phyloP scores from a whole-genome alignment of 306 rosid species.

The Vigna unguiculata region DNA sequence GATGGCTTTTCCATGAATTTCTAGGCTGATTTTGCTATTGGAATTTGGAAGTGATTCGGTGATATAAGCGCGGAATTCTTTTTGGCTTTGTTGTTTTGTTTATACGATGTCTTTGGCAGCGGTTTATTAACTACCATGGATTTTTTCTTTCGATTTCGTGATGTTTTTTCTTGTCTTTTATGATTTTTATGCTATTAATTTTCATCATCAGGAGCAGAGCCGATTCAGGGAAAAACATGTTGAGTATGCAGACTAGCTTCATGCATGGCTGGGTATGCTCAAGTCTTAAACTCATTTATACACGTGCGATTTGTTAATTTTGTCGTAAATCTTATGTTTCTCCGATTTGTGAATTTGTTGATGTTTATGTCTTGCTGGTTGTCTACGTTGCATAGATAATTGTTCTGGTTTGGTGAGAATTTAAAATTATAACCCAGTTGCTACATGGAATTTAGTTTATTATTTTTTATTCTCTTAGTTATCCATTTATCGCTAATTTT shows the following conservation, averaged over 20 bases:
- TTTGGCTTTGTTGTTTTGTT: no score
- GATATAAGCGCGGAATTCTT: no score
- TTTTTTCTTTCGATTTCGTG: neutral
- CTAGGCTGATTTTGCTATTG: neutral
- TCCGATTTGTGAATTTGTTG: neutral
- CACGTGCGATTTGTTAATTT: neutral
- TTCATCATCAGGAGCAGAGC: constrained; percentile 46
- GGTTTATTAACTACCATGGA: no score
- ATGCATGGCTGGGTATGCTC: constrained; percentile 46
- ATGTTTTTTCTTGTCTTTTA: neutral
- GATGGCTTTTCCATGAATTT: neutral
- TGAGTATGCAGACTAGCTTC: constrained; percentile 40
- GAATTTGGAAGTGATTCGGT: neutral
- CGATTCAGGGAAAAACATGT: constrained; percentile 45
- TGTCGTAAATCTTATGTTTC: neutral
- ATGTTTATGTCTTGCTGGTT: neutral
- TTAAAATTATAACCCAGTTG: neutral
- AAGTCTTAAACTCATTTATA: constrained; percentile 6
- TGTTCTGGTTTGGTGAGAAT: neutral
- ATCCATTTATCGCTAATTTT: neutral
- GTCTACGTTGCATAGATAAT: neutral
- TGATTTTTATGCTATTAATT: constrained; percentile 28
- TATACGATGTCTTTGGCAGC: no score
- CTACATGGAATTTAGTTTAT: neutral
- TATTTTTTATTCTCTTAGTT: neutral